Percentiles rank a stretch among this genome's conserved stretches.
Evolutionary conservation across 495 filamentous ascomycete species (phyloP).

Genomic region (Glonium stellatum): DNA sequence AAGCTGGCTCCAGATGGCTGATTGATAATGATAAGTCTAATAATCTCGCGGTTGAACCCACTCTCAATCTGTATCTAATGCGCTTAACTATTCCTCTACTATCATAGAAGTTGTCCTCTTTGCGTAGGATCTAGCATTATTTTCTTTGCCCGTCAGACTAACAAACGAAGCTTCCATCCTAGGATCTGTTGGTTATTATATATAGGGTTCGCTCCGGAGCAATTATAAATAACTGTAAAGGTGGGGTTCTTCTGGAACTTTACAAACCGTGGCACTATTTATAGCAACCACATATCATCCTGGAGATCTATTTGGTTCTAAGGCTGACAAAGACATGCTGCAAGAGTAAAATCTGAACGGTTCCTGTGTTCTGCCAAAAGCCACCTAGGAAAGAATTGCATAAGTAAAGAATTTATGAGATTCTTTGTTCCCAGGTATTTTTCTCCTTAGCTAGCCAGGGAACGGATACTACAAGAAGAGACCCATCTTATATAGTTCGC

Average conservation of each 20-base stretch:
- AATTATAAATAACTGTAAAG: not conserved
- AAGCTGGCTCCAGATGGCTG: conserved; percentile 9
- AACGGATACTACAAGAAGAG: too few species aligned
- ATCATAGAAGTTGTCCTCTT: not conserved
- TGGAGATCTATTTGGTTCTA: too few species aligned
- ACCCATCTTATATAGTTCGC: too few species aligned
- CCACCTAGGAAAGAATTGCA: too few species aligned
- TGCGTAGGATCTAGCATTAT: not conserved
- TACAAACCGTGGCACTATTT: not conserved
- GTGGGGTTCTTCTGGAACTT: not conserved
- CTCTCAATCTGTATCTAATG: not conserved
- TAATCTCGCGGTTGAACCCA: not conserved
- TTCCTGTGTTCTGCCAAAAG: too few species aligned
- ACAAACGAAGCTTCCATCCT: not conserved
- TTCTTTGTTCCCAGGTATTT: too few species aligned
- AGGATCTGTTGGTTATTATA: not conserved
- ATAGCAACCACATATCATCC: too few species aligned
- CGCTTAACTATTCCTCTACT: conserved; percentile 7
- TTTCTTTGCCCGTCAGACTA: not conserved
- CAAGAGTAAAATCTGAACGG: too few species aligned
- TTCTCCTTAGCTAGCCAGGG: too few species aligned
- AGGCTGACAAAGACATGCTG: too few species aligned
- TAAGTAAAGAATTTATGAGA: too few species aligned
- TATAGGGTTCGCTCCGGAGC: not conserved
- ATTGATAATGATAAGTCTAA: conserved; percentile 6